phyloP scores from a whole-genome alignment of 495 filamentous ascomycete species.

The Tuber magnatum region DNA sequence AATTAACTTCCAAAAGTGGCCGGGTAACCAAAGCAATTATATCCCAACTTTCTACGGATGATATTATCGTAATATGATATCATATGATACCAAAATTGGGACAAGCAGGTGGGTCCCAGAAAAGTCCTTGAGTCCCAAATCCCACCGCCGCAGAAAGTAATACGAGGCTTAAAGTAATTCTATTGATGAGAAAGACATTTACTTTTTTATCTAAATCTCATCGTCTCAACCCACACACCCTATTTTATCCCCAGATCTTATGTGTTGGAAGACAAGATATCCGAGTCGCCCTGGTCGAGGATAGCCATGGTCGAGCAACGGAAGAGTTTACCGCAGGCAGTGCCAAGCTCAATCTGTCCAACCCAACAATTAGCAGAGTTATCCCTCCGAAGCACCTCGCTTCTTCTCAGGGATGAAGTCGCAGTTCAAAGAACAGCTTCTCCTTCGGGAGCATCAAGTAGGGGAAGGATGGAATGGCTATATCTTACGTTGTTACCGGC shows the following conservation, averaged over 20 bases:
- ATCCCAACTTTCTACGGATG: background rate
- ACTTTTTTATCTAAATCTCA: conserved; percentile 11
- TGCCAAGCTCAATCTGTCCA: conserved; percentile 86
- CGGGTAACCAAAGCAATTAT: background rate
- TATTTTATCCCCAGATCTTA: conserved; percentile 20
- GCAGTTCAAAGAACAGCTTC: conserved; percentile 28
- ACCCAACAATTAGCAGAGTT: background rate
- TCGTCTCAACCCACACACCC: background rate
- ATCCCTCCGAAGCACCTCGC: conserved; percentile 76
- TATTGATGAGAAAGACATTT: background rate
- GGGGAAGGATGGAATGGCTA: conserved; percentile 13
- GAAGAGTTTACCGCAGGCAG: conserved; percentile 86
- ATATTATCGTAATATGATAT: no score
- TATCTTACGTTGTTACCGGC: conserved; percentile 91
- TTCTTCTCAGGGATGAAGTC: conserved; percentile 66
- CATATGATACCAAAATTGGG: background rate
- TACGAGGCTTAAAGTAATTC: background rate
- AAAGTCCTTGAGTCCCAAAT: background rate
- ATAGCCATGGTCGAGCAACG: conserved; percentile 89
- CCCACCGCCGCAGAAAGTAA: background rate
- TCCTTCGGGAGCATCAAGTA: conserved; percentile 20
- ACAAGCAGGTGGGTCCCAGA: background rate
- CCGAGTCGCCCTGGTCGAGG: conserved; percentile 94
- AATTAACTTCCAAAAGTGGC: background rate
- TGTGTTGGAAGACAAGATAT: conserved; percentile 60